Conservation (phyloP, 495 filamentous ascomycete genomes). For the Aspergillus taichungensis region DNA sequence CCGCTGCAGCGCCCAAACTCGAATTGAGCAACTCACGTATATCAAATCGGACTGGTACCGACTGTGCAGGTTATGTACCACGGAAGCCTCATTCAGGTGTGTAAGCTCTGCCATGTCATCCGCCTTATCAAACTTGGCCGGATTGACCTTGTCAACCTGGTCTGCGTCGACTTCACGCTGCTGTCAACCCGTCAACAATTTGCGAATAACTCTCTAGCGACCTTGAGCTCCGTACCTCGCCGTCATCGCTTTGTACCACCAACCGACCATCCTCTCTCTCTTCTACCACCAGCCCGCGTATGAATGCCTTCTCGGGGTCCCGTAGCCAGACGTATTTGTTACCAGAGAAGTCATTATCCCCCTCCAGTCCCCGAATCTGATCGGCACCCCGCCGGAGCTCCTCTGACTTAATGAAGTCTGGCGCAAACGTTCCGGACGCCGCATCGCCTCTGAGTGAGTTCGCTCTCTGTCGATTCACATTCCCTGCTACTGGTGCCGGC, state of each 20-base stretch:
- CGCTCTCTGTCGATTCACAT: conserved; percentile 39
- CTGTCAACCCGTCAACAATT: conserved; percentile 32
- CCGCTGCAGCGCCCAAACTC: neutral
- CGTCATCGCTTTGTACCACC: conserved; percentile 89
- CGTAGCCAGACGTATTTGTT: conserved; percentile 96
- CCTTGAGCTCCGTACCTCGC: conserved; percentile 51
- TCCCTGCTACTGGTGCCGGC: conserved; percentile 16
- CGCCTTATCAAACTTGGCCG: conserved; percentile 97
- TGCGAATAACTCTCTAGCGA: neutral
- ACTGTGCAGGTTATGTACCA: conserved; percentile 92
- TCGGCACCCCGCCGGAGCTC: conserved; percentile 58
- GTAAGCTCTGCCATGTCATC: conserved; percentile 99
- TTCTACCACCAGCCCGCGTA: conserved; percentile 84
- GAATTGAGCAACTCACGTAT: conserved; percentile 49
- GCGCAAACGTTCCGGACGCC: conserved; percentile 77
- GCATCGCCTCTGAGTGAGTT: conserved; percentile 49
- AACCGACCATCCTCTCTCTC: conserved; percentile 59
- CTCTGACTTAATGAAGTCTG: conserved; percentile 85
- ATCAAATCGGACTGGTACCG: conserved; percentile 93
- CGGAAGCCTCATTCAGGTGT: conserved; percentile 93
- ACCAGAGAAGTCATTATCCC: conserved; percentile 97
- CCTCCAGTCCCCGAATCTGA: conserved; percentile 69
- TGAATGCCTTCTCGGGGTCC: conserved; percentile 78
- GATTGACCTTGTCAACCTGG: conserved; percentile 95
- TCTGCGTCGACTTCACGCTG: conserved; percentile 80